These are phyloP conservation scores for Aspergillus bertholletiae DNA, from an alignment of 495 filamentous ascomycete species.

Conservation along the genomic window DNA sequence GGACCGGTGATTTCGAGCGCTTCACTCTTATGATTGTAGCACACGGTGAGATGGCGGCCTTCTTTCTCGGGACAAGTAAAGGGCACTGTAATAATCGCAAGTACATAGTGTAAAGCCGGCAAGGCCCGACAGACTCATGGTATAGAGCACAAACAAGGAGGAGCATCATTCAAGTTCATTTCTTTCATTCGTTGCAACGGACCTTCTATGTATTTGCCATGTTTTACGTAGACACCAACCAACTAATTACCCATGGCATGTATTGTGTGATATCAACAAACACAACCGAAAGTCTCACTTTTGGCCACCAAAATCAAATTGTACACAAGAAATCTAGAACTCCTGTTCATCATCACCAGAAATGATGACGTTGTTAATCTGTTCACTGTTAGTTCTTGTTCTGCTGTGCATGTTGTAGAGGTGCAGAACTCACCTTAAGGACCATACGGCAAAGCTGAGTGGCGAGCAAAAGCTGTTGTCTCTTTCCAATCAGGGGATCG, in stretches of 20 bases:
- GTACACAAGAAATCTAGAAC: constrained; percentile 58
- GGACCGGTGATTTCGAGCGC: background rate
- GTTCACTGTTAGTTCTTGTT: constrained; percentile 17
- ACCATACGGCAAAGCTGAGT: constrained; percentile 99
- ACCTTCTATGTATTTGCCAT: constrained; percentile 4
- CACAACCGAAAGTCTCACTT: constrained; percentile 12
- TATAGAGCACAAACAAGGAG: background rate
- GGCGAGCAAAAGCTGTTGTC: constrained; percentile 90
- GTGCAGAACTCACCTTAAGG: constrained; percentile 69
- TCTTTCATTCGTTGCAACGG: constrained; percentile 11
- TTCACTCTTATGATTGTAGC: too few relatives aligned
- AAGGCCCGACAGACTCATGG: background rate
- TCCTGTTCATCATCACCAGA: constrained; percentile 89
- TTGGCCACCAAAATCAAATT: constrained; percentile 17
- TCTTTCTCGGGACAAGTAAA: background rate
- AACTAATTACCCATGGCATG: constrained; percentile 5
- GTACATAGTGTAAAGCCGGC: background rate
- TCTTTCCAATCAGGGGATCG: constrained; percentile 95
- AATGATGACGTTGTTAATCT: constrained; percentile 91
- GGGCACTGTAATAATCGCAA: background rate
- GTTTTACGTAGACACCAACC: constrained; percentile 6
- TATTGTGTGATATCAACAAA: constrained; percentile 1
- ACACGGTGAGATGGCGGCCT: background rate
- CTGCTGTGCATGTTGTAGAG: background rate
- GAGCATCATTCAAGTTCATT: constrained; percentile 6